Percentiles rank a stretch among this genome's conserved stretches.
Conservation (phyloP, 2,329 filamentous ascomycete species). For the Fusarium secorum region DNA sequence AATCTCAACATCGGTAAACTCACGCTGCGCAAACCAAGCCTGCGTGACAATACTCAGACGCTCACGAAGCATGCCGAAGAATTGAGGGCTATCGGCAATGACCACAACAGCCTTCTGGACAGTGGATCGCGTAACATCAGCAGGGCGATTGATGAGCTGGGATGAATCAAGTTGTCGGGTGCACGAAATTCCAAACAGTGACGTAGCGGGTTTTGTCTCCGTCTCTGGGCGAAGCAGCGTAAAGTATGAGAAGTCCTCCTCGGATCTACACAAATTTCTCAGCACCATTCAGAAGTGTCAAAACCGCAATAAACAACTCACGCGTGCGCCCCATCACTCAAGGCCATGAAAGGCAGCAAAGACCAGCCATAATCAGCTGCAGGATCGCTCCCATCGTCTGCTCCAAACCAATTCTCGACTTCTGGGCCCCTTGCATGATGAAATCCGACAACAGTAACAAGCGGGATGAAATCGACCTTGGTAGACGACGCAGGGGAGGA, state of each 20-base stretch:
- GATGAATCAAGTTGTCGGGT: conserved; percentile 88
- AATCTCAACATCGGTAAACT: conserved; percentile 93
- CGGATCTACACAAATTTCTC: conserved; percentile 66
- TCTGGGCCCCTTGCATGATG: conserved; percentile 90
- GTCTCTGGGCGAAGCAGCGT: conserved; percentile 76
- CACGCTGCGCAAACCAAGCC: conserved; percentile 94
- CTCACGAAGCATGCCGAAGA: conserved; percentile 89
- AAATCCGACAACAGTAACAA: conserved; percentile 84
- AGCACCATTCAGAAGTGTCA: conserved; percentile 11
- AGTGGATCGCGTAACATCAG: conserved; percentile 94
- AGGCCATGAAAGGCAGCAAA: conserved; percentile 92
- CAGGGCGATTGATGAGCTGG: conserved; percentile 76
- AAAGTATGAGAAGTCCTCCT: conserved; percentile 98
- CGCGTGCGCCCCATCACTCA: conserved; percentile 95
- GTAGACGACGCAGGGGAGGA: conserved; percentile 43
- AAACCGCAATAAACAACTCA: conserved; percentile 56
- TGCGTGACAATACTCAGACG: conserved; percentile 89
- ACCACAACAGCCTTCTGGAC: conserved; percentile 98
- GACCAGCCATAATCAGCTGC: conserved; percentile 88
- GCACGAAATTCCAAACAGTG: conserved; percentile 94
- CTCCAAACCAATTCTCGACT: conserved; percentile 90
- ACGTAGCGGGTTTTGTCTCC: conserved; percentile 68
- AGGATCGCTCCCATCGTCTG: conserved; percentile 76
- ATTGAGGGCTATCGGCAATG: conserved; percentile 88
- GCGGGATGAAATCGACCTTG: conserved; percentile 63